Conservation (phyloP, 176 grass and related monocot genomes). For the Secale cereale region DNA sequence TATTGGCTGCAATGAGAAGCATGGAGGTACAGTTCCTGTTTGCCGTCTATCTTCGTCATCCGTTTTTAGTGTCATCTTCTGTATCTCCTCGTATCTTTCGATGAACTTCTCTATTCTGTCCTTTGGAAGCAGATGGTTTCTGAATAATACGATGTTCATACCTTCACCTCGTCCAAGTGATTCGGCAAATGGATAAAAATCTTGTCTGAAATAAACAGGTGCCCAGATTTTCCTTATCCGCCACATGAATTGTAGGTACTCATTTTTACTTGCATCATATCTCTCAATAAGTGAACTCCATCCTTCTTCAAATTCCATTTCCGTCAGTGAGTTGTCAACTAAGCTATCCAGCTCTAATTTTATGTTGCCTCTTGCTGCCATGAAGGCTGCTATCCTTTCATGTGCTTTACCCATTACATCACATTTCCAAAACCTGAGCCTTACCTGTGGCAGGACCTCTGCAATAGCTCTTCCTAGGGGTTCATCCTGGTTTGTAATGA, state of each 20-base stretch:
- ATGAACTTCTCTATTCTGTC: conserved; percentile 25
- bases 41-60: conserved; percentile 14
- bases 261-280: conserved; percentile 15
- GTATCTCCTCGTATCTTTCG: conserved; percentile 8
- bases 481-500: conserved; percentile 25
- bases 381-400: conserved; percentile 3
- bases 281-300: conserved; percentile 25
- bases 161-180: conserved; percentile 9
- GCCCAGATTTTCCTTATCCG: conserved; percentile 25
- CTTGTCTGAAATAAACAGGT: conserved; percentile 18
- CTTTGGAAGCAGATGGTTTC: background rate
- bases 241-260: conserved; percentile 22
- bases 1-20: conserved; percentile 1
- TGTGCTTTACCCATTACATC: conserved; percentile 27
- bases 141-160: conserved; percentile 21
- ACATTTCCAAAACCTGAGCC: conserved; percentile 11
- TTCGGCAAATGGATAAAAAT: conserved; percentile 20
- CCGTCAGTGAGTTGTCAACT: background rate
- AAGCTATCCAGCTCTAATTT: background rate
- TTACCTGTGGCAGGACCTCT: conserved; percentile 2
- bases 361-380: background rate
- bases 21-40: conserved; percentile 2
- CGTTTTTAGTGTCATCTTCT: background rate
- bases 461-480: conserved; percentile 18
- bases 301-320: conserved; percentile 19